Evolutionary conservation across 768 basidiomycete species (phyloP).

Genomic region (Lactifluus volemus): DNA sequence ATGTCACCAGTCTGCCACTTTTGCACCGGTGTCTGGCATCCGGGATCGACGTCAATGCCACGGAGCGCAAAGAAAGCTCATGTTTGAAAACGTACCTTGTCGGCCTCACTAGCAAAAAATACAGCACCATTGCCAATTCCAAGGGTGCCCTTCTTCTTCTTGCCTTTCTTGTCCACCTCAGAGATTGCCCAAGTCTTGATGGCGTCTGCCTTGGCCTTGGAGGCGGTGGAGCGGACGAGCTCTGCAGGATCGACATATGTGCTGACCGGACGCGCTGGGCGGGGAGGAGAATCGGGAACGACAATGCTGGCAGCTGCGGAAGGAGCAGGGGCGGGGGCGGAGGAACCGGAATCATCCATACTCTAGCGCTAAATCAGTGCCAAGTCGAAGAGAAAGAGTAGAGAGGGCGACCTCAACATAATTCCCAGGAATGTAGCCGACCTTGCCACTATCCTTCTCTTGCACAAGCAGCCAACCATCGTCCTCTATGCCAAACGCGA

Average conservation of each 20-base stretch:
- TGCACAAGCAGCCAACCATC: slow-evolving; percentile 92
- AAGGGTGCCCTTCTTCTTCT: slow-evolving; percentile 98
- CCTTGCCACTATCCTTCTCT: slow-evolving; percentile 55
- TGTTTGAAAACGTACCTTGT: slow-evolving; percentile 59
- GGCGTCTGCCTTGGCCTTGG: slow-evolving; percentile 42
- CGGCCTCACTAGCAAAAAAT: slow-evolving; percentile 95
- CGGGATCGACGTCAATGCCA: not conserved
- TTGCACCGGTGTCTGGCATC: slow-evolving; percentile 79
- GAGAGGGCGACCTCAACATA: slow-evolving; percentile 57
- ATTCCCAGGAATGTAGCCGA: slow-evolving; percentile 88
- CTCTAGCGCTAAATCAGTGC: not conserved
- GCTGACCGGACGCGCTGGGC: slow-evolving; percentile 43
- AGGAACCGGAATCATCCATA: not conserved
- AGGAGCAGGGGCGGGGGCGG: slow-evolving; percentile 4
- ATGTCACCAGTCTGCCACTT: slow-evolving; percentile 84
- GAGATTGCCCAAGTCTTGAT: slow-evolving; percentile 88
- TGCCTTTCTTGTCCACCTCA: slow-evolving; percentile 88
- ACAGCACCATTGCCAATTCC: slow-evolving; percentile 91
- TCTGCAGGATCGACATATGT: slow-evolving; percentile 72
- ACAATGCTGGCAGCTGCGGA: slow-evolving; percentile 7
- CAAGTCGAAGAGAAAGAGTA: not conserved
- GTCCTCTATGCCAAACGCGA: slow-evolving; percentile 67
- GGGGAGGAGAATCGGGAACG: slow-evolving; percentile 31
- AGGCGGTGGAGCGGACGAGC: slow-evolving; percentile 54
- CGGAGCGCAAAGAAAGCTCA: not conserved